These are phyloP conservation scores for Diplodia corticola DNA, from an alignment of 2,329 filamentous ascomycete species.

Conservation along the genomic window DNA sequence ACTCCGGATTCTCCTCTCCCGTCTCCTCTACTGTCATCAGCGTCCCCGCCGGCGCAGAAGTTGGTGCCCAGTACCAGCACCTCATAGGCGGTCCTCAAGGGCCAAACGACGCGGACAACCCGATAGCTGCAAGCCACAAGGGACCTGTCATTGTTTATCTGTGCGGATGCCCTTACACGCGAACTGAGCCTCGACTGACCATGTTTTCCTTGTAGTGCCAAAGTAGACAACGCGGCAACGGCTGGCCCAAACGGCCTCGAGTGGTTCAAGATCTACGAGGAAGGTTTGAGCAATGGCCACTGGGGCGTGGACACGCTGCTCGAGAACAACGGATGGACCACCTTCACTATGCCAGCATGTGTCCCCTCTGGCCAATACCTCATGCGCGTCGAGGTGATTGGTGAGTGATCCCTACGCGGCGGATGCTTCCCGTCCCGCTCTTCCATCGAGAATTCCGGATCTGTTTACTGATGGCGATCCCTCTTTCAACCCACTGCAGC, in stretches of 20 bases:
- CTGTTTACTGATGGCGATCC: slow-evolving; percentile 9
- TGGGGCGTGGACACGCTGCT: slow-evolving; percentile 56
- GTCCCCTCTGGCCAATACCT: slow-evolving; percentile 37
- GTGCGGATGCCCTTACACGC: slow-evolving; percentile 21
- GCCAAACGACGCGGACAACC: slow-evolving; percentile 51
- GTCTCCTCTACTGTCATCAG: slow-evolving; percentile 47
- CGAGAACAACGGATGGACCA: slow-evolving; percentile 46
- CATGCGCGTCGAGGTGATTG: slow-evolving; percentile 28
- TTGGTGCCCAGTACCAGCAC: slow-evolving; percentile 57
- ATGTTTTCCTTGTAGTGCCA: slow-evolving; percentile 28
- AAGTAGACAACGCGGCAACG: slow-evolving; percentile 44
- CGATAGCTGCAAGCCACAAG: slow-evolving; percentile 52
- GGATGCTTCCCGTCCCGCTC: background rate
- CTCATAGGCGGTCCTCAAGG: slow-evolving; percentile 55
- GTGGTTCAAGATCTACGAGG: slow-evolving; percentile 47
- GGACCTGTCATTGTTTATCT: slow-evolving; percentile 44
- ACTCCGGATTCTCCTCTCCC: slow-evolving; percentile 42
- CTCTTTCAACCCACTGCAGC: slow-evolving; percentile 12
- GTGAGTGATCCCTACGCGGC: background rate
- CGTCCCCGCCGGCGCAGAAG: slow-evolving; percentile 53
- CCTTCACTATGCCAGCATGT: slow-evolving; percentile 39
- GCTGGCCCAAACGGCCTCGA: slow-evolving; percentile 41
- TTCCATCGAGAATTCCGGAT: slow-evolving; percentile 15
- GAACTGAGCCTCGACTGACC: background rate
- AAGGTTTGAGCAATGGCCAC: slow-evolving; percentile 42